phyloP scores from a whole-genome alignment of 2,329 filamentous ascomycete genomes.

The Fonsecaea monophora region DNA sequence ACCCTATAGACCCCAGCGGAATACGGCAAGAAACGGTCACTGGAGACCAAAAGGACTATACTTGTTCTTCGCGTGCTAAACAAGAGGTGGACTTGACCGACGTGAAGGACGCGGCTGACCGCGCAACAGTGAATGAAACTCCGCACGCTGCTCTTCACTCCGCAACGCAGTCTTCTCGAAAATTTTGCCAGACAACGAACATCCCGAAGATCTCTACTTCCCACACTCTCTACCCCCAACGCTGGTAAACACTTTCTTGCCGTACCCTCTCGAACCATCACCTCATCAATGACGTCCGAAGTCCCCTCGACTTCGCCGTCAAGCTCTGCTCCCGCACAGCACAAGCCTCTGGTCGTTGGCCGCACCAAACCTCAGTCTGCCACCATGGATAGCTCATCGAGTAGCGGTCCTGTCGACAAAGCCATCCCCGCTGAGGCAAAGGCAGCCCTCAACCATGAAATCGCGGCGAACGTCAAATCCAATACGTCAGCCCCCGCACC shows the following conservation, averaged over 20 bases:
- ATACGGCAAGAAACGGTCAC: not conserved
- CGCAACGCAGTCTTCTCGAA: not conserved
- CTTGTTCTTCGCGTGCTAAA: not conserved
- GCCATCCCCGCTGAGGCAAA: constrained; percentile 35
- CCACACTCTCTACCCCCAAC: not conserved
- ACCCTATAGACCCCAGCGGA: not conserved
- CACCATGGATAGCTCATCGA: constrained; percentile 27
- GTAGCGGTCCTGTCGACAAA: constrained; percentile 12
- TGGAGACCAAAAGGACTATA: not conserved
- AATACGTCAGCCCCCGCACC: constrained; percentile 36
- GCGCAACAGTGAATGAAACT: constrained; percentile 1
- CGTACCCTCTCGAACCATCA: not conserved
- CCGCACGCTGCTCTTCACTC: not conserved
- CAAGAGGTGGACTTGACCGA: not conserved
- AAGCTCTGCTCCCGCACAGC: constrained; percentile 34
- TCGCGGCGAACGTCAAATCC: constrained; percentile 36
- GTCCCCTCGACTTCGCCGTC: constrained; percentile 25
- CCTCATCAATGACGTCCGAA: constrained; percentile 34
- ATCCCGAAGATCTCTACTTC: not conserved
- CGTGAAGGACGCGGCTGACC: not conserved
- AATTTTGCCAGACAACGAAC: constrained; percentile 3
- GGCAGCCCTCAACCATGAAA: constrained; percentile 45
- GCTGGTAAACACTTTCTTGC: not conserved
- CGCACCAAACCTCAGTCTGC: constrained; percentile 39
- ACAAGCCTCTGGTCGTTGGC: constrained; percentile 41